A percentile compares a stretch with the other conserved stretches of the same genome.
These are phyloP conservation scores for Pseudogymnoascus pannorum DNA, from an alignment of 2,329 filamentous ascomycete species.

Conservation along the genomic window DNA sequence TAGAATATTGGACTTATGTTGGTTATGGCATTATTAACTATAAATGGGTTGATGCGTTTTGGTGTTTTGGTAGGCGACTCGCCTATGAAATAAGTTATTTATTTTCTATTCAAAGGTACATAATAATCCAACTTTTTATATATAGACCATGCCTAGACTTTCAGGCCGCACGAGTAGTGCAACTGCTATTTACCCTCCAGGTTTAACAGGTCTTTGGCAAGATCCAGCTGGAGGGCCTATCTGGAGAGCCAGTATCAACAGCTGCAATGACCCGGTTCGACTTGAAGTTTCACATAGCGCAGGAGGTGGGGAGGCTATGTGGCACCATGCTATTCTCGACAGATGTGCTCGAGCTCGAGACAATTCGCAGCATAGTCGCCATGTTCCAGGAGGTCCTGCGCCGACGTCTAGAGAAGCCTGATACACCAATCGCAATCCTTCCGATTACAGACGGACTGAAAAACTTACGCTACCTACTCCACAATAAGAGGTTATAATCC, in stretches of 20 bases:
- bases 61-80: neutral
- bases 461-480: no score
- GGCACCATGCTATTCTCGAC: neutral
- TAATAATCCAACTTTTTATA: no score
- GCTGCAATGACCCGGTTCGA: neutral
- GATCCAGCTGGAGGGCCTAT: no score
- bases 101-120: no score
- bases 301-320: neutral
- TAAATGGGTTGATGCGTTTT: neutral
- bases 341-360: neutral
- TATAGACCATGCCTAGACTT: no score
- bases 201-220: no score
- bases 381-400: neutral
- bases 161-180: no score
- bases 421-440: neutral
- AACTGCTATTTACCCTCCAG: no score
- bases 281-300: neutral
- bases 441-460: no score
- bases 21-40: neutral
- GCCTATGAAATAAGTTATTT: neutral
- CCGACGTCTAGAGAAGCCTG: neutral
- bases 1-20: neutral
- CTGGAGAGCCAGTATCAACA: no score
- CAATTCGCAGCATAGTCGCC: neutral
- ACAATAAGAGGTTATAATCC: no score